A percentile compares a stretch with the other conserved stretches of the same genome.
Conservation (phyloP, 345 rosid species). For the Erucastrum elatum region DNA sequence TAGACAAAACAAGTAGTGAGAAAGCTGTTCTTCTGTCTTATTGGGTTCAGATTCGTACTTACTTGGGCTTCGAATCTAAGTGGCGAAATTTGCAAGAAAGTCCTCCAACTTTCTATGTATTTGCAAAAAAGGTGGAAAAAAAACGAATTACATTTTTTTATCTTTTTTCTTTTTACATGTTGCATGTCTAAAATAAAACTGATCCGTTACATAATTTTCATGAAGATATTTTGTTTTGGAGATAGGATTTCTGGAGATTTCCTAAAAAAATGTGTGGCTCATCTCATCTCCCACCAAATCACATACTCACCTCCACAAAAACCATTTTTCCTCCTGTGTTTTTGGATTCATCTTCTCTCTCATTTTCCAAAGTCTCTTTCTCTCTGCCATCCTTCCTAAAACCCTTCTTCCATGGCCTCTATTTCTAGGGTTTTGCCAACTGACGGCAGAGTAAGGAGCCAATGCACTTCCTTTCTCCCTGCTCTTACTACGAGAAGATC, state of each 20-base stretch:
- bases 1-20: background rate
- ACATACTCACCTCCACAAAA: constrained; percentile 8
- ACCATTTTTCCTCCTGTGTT: constrained; percentile 22
- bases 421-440: constrained; percentile 57
- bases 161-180: background rate
- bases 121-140: background rate
- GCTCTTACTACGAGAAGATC: constrained; percentile 36
- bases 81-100: background rate
- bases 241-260: constrained; percentile 22
- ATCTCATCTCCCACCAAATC: background rate
- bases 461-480: constrained; percentile 32
- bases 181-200: background rate
- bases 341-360: constrained; percentile 28
- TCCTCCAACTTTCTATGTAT: background rate
- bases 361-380: background rate
- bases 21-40: background rate
- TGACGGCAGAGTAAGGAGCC: constrained; percentile 44
- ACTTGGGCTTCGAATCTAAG: background rate
- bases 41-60: background rate
- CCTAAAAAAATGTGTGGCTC: constrained; percentile 34
- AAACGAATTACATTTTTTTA: background rate
- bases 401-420: constrained; percentile 55
- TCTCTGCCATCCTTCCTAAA: background rate
- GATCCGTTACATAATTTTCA: background rate
- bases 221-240: constrained; percentile 9